Evolutionary conservation across 768 basidiomycete species (phyloP).

Genomic region (Boletus pseudo-olivaceus): DNA sequence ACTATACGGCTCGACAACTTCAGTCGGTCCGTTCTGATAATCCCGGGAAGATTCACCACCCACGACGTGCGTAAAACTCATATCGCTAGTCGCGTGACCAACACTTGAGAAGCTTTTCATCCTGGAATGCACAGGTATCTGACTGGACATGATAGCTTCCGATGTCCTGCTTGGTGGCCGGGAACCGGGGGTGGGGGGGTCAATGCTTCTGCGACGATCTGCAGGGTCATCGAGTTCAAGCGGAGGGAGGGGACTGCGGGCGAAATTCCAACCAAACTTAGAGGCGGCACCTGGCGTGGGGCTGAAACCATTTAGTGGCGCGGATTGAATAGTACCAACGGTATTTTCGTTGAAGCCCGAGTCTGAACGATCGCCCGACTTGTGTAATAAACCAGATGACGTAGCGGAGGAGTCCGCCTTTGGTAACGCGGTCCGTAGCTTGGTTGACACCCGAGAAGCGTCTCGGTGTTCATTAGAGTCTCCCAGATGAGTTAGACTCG

Average conservation of each 20-base stretch:
- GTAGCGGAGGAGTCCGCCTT: not conserved
- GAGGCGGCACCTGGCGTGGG: conserved; percentile 23
- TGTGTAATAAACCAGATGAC: not conserved
- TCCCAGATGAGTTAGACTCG: conserved; percentile 16
- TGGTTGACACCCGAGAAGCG: not conserved
- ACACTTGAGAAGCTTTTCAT: conserved; percentile 28
- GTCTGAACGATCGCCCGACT: conserved; percentile 1
- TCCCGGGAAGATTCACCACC: conserved; percentile 25
- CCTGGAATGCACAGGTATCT: conserved; percentile 45
- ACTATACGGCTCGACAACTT: conserved; percentile 26
- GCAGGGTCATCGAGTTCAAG: conserved; percentile 34
- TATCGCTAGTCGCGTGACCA: conserved; percentile 16
- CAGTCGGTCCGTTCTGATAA: conserved; percentile 26
- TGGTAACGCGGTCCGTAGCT: not conserved
- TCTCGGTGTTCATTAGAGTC: conserved; percentile 9
- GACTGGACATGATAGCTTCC: conserved; percentile 30
- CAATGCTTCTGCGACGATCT: conserved; percentile 14
- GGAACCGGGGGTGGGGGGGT: conserved; percentile 26
- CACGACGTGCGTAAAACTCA: conserved; percentile 22
- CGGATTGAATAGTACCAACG: not conserved
- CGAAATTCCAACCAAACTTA: conserved; percentile 40
- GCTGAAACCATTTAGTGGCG: conserved; percentile 6
- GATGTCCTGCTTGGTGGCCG: conserved; percentile 26
- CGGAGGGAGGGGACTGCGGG: conserved; percentile 38
- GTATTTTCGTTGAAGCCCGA: not conserved